Base-by-base conservation (phyloP, 2,329 filamentous ascomycete genomes). In the Fusarium sp. region DNA sequence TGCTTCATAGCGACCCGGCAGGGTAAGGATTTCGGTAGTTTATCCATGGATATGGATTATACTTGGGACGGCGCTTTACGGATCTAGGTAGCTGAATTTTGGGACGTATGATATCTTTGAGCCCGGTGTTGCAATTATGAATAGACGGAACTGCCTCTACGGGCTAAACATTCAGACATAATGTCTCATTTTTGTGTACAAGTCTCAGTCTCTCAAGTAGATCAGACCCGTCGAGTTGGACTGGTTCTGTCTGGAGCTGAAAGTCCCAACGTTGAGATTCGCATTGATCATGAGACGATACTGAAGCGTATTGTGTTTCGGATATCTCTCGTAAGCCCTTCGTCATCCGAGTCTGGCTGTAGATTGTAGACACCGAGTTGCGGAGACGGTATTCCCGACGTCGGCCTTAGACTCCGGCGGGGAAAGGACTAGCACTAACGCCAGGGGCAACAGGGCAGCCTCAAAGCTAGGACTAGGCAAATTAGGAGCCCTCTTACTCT, bases 61-160 rank as follows among this genome's bases (percentile, higher is more conserved):
- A 53, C 47, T 40, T 69, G 47, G 54, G 26, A 41, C 36, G 67
- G 67, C 67, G 67, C 52, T 62, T 65, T 54, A 65, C 15, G 55
- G 55, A 68, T 61, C 28, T 37, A 45, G 31, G 28, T 62, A 46
- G 38, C 64, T 51, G 41, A 36, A 45, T 41, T 64, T 28, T 60
- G 52, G 57, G 45, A 68, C n/a, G 31, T 26, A 36, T 34, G 38
- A 33, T 50, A 62, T 45, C 40, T 45, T 38, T 55, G 54, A 41
- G 15, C 55, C 67, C 66, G 49, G 44, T 42, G 54, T 45, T 55
- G 36, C 18, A 37, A 45, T 49, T 28, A 46, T 23, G 36, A 44
- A 56, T 50, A 44, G 31, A 60, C 38, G 54, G 37, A 64, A 42
- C 38, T 36, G 42, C 34, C 38, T 57, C 20, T 41, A 11, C 40